phyloP scores from a whole-genome alignment of 441 rosid species.

The Iberis amara region DNA sequence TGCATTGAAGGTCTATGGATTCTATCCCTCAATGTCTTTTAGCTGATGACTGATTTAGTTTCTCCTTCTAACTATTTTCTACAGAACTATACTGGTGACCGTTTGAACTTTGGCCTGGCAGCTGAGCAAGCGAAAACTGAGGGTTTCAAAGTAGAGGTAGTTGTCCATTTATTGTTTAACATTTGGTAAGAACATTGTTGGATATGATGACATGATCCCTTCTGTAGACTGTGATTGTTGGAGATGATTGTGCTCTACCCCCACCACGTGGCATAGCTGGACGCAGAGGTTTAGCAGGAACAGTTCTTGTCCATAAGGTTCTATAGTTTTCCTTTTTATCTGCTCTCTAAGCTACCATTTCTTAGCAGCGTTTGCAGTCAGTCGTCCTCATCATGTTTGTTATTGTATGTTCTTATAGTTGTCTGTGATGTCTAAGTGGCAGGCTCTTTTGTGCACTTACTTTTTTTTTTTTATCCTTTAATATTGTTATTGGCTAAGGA shows the following conservation, averaged over 20 bases:
- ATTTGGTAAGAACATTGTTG: neutral
- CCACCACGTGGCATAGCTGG: conserved; percentile 90
- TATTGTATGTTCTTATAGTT: too few relatives aligned
- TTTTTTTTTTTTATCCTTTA: too few relatives aligned
- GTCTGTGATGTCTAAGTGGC: too few relatives aligned
- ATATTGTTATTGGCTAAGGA: conserved; percentile 6
- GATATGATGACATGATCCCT: conserved; percentile 18
- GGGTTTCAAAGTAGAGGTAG: conserved; percentile 90
- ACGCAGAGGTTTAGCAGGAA: conserved; percentile 95
- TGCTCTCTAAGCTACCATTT: too few relatives aligned
- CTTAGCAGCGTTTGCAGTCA: too few relatives aligned
- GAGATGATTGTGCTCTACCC: conserved; percentile 98
- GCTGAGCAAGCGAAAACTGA: conserved; percentile 99
- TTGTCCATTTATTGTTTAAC: neutral
- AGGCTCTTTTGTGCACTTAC: too few relatives aligned
- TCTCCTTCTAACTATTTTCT: conserved; percentile 27
- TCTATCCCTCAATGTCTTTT: conserved; percentile 1
- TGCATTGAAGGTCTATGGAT: neutral
- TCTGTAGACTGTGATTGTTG: conserved; percentile 82
- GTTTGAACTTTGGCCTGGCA: conserved; percentile 94
- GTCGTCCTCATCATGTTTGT: too few relatives aligned
- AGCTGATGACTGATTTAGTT: conserved; percentile 11
- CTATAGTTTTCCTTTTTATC: conserved; percentile 1
- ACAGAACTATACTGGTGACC: conserved; percentile 96
- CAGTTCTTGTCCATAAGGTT: conserved; percentile 89